A percentile compares a stretch with the other conserved stretches of the same genome.
Conservation (phyloP, 2,329 filamentous ascomycete species). For the Dactylellina cionopaga region DNA sequence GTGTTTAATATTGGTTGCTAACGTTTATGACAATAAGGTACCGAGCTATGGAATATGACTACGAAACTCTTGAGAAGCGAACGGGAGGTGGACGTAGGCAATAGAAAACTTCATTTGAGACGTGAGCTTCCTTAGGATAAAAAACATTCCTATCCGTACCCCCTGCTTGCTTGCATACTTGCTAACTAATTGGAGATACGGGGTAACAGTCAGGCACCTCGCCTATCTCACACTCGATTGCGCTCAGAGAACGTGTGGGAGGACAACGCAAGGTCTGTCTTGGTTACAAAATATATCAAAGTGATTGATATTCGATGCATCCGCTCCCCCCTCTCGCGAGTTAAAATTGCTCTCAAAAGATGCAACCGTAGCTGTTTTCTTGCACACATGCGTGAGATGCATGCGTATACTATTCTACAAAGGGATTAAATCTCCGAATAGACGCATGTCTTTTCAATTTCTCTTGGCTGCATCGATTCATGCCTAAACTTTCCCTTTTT, state of each 20-base stretch:
- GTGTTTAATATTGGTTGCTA: constrained; percentile 5
- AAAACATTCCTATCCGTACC: not conserved
- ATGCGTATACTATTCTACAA: constrained; percentile 25
- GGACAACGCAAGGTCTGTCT: constrained; percentile 42
- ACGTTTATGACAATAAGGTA: constrained; percentile 20
- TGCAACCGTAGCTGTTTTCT: constrained; percentile 3
- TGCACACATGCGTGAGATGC: constrained; percentile 11
- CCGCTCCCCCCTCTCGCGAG: constrained; percentile 10
- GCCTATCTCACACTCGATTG: constrained; percentile 48
- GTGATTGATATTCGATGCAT: not conserved
- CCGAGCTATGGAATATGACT: constrained; percentile 45
- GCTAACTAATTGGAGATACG: not conserved
- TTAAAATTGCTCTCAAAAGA: not conserved
- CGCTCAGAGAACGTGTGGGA: constrained; percentile 47
- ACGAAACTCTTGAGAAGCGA: constrained; percentile 52
- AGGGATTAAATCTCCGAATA: constrained; percentile 25
- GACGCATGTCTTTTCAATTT: constrained; percentile 18
- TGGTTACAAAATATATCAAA: not conserved
- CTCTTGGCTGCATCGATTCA: not conserved
- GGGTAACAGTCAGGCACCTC: constrained; percentile 42
- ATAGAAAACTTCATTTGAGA: constrained; percentile 16
- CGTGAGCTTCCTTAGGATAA: constrained; percentile 16
- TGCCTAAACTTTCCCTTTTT: not conserved
- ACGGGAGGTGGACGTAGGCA: constrained; percentile 30
- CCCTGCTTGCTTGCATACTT: not conserved